Evolutionary conservation across 306 rosid species (phyloP), one percentile per base, ranked within the genome.

Genomic region (Vicia sativa): DNA sequence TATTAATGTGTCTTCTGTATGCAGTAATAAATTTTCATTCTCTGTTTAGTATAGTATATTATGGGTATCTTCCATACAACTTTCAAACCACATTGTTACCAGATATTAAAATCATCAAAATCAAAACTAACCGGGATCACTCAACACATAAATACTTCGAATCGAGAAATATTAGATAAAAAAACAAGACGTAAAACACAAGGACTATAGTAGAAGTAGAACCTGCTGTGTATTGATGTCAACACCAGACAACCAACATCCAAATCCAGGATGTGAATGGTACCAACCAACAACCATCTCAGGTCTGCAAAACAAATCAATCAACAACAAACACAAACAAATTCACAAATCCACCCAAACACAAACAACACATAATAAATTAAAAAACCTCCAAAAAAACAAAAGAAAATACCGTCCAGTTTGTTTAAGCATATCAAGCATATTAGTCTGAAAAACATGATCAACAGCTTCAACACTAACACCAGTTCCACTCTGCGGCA

Each of bases 221-320:
- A 91, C 98, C 96, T 92, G 98, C 69, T 92, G 98, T 1, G 98
- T 92, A 74, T 92, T 92, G 54, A 90, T 92, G 79, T 92, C 98
- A 28, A 92, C 96, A 67, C 98, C 96, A 77, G 98, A 92, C 42
- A 92, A 89, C 98, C 98, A 92, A 74, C 96, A 90, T 68, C 98
- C 98, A 67, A 92, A 92, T 56, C 95, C 98, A 82, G 96, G 98
- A 89, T 92, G 96, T 1, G 96, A 92, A 80, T 92, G 96, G 70
- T 92, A 92, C 98, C 96, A 92, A 1, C 98, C 96, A 12, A 90
- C 95, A 79, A 92, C 96, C 98, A 92, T 92, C 90, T 92, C 93
- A 0, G 96, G 96, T 70, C 98, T 90, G 86, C 74, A 80, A 70
- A 80, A 71, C 41, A 68, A 74, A 56, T 28, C 6, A 63, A 59